These are phyloP conservation scores for Xylaria curta DNA, from an alignment of 495 filamentous ascomycete species.

Conservation along the genomic window DNA sequence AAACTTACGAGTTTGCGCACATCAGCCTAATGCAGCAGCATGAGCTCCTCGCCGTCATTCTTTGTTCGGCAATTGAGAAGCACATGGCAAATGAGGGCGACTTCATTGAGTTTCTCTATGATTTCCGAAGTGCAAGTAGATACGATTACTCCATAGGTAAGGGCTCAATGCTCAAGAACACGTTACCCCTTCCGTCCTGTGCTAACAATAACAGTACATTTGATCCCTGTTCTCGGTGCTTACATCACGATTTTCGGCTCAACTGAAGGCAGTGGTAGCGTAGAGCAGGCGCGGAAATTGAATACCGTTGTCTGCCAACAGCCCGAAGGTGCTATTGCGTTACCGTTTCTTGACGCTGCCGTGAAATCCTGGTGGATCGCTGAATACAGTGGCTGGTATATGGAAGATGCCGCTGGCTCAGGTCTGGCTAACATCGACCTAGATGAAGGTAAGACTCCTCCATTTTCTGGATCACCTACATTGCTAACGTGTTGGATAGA, in stretches of 20 bases:
- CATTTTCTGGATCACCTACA: slow-evolving; percentile 1
- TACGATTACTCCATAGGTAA: slow-evolving; percentile 39
- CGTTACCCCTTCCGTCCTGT: not conserved
- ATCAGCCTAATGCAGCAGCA: slow-evolving; percentile 81
- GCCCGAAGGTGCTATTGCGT: slow-evolving; percentile 65
- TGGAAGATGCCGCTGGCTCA: slow-evolving; percentile 66
- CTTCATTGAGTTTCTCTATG: slow-evolving; percentile 70
- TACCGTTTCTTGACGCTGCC: slow-evolving; percentile 78
- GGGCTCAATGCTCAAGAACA: not conserved
- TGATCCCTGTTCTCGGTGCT: slow-evolving; percentile 76
- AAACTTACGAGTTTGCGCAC: slow-evolving; percentile 76
- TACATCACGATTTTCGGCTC: slow-evolving; percentile 78
- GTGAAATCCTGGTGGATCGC: slow-evolving; percentile 82
- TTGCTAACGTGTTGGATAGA: slow-evolving; percentile 51
- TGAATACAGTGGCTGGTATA: slow-evolving; percentile 89
- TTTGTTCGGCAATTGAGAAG: slow-evolving; percentile 77
- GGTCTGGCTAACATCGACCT: slow-evolving; percentile 60
- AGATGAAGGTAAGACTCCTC: slow-evolving; percentile 45
- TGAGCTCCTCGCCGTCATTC: slow-evolving; percentile 78
- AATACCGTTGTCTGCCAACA: slow-evolving; percentile 68
- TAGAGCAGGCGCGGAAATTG: slow-evolving; percentile 70
- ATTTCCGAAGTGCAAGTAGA: slow-evolving; percentile 60
- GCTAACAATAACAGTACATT: slow-evolving; percentile 66
- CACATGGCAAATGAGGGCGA: slow-evolving; percentile 71
- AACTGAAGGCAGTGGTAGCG: slow-evolving; percentile 61